Evolutionary conservation across 306 rosid species (phyloP), one percentile per base, ranked within the genome.

Genomic region (Citrullus colocynthis): DNA sequence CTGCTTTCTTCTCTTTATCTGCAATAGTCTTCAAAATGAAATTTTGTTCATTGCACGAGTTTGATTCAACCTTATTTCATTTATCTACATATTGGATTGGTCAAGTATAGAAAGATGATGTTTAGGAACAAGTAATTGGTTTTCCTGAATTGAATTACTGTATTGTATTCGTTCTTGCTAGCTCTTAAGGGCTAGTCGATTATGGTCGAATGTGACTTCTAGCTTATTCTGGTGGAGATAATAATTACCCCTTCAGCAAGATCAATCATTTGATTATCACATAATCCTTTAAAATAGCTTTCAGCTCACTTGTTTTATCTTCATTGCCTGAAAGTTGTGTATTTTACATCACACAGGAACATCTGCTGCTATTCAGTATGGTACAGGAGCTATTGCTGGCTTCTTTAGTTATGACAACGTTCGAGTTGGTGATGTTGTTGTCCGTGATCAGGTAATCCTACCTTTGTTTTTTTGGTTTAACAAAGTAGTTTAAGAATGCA

Each of bases 321-420:
- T 16, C 45, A 11, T 24, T 5, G 10, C 36, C 76, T 71, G 15
- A 71, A 72, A 24, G 10, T 17, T 49, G 15, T 49, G 77, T 49
- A 70, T 57, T 41, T 52, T 30, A 49, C 24, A 28, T 72, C 8
- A 72, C 45, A 56, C 81, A 95, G 99, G 99, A 55, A 92, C 91
- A 51, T 49, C 86, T 79, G 99, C 99, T 85, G 81, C 97, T 9
- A 95, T 95, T 81, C 90, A 83, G 57, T 95, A 95, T 85, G 99
- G 99, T 45, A 80, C 82, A 63, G 99, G 99, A 59, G 81, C 97
- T 52, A 85, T 95, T 83, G 84, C 97, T 64, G 99, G 99, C 67
- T 95, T 90, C 89, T 92, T 88, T 83, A 95, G 99, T 82, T 70
- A 82, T 36, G 99, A 95, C 44, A 6, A 86, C 79, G 88, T 95